Evolutionary conservation across 2,329 filamentous ascomycete genomes (phyloP).

Genomic region (Volutella citrinella): DNA sequence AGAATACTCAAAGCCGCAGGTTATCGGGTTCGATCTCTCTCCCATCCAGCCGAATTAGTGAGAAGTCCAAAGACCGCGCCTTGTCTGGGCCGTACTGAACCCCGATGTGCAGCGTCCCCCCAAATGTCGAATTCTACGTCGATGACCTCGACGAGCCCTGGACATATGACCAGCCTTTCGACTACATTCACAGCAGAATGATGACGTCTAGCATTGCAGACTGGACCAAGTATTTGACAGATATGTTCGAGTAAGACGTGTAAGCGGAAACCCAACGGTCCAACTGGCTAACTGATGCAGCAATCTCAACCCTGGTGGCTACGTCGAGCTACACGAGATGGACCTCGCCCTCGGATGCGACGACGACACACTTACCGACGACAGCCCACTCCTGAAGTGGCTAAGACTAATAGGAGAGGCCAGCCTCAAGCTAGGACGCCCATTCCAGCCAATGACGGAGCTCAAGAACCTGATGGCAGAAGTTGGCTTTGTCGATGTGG

Average conservation of each 20-base stretch:
- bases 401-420: no score
- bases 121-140: conserved; percentile 7
- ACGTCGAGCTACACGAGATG: not conserved
- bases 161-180: conserved; percentile 4
- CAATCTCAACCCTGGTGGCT: not conserved
- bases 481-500: conserved; percentile 1
- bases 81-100: no score
- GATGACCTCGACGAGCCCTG: conserved; percentile 10
- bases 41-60: conserved; percentile 7
- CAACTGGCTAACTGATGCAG: not conserved
- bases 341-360: not conserved
- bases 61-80: no score
- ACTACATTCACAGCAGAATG: conserved; percentile 7
- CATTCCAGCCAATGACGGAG: no score
- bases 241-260: conserved; percentile 3
- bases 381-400: not conserved
- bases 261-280: no score
- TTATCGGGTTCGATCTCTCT: conserved; percentile 6
- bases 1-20: not conserved
- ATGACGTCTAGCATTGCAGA: conserved; percentile 5
- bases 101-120: conserved; percentile 7
- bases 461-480: conserved; percentile 8
- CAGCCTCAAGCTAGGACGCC: no score
- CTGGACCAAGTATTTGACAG: conserved; percentile 1
- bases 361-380: not conserved